phyloP scores from a whole-genome alignment of 305 asterid genomes.

The Solanum hybrid region DNA sequence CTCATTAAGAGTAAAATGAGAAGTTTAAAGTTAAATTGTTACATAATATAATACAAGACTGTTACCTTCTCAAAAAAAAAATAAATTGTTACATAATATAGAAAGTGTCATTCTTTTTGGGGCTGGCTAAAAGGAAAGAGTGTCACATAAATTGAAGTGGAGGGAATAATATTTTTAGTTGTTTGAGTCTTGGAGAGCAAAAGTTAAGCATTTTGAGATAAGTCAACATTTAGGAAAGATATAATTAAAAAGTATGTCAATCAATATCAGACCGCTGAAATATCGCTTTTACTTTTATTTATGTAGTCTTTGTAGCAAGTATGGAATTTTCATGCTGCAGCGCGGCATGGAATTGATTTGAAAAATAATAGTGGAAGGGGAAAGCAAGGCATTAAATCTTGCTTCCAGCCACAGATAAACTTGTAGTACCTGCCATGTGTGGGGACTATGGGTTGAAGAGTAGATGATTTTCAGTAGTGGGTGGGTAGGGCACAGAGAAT shows the following conservation, averaged over 20 bases:
- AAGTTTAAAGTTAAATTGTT: background rate
- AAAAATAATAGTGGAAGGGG: background rate
- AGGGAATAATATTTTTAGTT: background rate
- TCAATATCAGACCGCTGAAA: background rate
- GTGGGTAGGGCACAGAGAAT: background rate
- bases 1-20: background rate
- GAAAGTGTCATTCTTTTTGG: background rate
- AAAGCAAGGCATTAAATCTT: background rate
- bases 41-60: background rate
- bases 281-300: background rate
- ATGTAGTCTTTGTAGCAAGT: background rate
- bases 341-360: background rate
- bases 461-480: background rate
- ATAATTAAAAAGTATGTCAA: background rate
- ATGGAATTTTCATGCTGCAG: background rate
- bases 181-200: background rate
- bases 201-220: background rate
- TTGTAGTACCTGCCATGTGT: background rate
- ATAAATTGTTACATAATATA: background rate
- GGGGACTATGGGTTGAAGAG: background rate
- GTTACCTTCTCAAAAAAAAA: too few relatives aligned
- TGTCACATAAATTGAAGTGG: background rate
- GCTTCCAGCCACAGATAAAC: background rate
- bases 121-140: background rate
- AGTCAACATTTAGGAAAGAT: background rate